Evolutionary conservation across 805 yeast species (phyloP).

Genomic region (Wickerhamomyces subpelliculosus): DNA sequence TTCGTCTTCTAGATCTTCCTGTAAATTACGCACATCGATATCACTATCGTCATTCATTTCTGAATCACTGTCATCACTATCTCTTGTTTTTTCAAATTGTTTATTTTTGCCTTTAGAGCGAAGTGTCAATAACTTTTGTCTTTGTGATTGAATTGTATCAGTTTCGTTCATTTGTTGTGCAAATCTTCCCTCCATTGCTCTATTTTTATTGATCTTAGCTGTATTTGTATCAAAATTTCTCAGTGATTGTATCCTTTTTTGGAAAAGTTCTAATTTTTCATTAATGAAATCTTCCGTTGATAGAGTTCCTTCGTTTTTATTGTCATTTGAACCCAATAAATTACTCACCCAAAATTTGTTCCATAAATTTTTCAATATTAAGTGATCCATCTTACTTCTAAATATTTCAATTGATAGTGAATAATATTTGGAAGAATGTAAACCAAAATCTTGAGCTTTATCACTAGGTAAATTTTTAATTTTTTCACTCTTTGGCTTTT

Average conservation of each 20-base stretch:
- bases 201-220: no score
- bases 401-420: constrained; percentile 56
- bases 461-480: constrained; percentile 33
- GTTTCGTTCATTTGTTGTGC: not conserved
- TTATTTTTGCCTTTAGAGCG: constrained; percentile 4
- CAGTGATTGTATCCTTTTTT: not conserved
- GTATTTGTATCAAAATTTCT: not conserved
- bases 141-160: constrained; percentile 1
- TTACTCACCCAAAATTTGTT: constrained; percentile 41
- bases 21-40: constrained; percentile 7
- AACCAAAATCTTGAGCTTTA: constrained; percentile 61
- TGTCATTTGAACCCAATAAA: constrained; percentile 16
- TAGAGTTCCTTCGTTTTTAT: constrained; percentile 1
- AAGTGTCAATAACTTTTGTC: not conserved
- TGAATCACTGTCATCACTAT: constrained; percentile 20
- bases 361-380: constrained; percentile 36
- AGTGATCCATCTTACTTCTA: constrained; percentile 42
- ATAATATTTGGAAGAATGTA: constrained; percentile 64
- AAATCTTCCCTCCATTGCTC: constrained; percentile 1
- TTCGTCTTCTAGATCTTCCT: constrained; percentile 7
- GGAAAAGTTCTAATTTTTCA: constrained; percentile 1
- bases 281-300: constrained; percentile 5
- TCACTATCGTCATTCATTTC: constrained; percentile 24
- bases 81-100: constrained; percentile 15
- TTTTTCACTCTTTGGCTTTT: constrained; percentile 1